A percentile compares a stretch with the other conserved stretches of the same genome.
Evolutionary conservation across 345 rosid genomes (phyloP).

Genomic region (Abelmoschus esculentus): DNA sequence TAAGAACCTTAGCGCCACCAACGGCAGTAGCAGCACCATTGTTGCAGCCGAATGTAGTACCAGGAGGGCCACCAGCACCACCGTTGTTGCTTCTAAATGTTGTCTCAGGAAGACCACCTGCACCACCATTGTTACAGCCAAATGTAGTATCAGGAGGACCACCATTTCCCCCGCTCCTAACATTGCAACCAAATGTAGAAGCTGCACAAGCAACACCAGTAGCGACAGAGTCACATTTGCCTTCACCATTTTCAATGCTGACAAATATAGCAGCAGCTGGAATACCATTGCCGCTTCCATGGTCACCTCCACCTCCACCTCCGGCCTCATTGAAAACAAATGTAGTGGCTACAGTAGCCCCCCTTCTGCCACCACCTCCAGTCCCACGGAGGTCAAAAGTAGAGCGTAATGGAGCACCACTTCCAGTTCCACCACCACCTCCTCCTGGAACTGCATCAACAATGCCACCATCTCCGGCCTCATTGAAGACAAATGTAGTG

Average conservation of each 20-base stretch:
- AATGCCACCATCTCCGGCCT: slow-evolving; percentile 31
- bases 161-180: slow-evolving; percentile 13
- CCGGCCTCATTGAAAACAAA: not conserved
- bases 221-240: slow-evolving; percentile 1
- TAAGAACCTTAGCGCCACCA: too few relatives aligned
- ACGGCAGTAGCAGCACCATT: too few relatives aligned
- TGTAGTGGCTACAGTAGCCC: not conserved
- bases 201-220: not conserved
- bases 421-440: slow-evolving; percentile 33
- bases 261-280: not conserved
- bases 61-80: slow-evolving; percentile 1
- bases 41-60: not conserved
- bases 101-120: slow-evolving; percentile 16
- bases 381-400: not conserved
- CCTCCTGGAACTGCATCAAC: slow-evolving; percentile 27
- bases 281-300: slow-evolving; percentile 26
- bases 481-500: not conserved
- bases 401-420: slow-evolving; percentile 10
- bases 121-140: slow-evolving; percentile 17
- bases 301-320: not conserved
- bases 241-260: slow-evolving; percentile 1
- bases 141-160: slow-evolving; percentile 12
- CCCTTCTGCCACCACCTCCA: slow-evolving; percentile 17
- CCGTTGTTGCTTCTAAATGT: slow-evolving; percentile 9
- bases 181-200: slow-evolving; percentile 4